These are phyloP conservation scores for Syncephalastrum contaminatum DNA, from an alignment of 371 early-diverging fungal genomes.

Conservation along the genomic window DNA sequence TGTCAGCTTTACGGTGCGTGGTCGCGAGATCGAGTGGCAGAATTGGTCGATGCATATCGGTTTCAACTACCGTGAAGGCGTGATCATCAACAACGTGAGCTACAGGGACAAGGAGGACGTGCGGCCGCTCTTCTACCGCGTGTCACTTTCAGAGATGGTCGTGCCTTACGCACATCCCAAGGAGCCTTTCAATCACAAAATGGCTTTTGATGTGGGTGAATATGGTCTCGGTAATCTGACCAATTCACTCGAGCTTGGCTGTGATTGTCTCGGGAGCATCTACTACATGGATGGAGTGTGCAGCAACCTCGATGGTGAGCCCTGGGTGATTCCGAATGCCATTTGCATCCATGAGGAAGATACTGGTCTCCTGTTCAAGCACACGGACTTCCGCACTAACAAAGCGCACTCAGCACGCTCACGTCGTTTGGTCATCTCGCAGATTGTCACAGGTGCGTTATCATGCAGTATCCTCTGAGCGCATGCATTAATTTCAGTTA, in stretches of 20 bases:
- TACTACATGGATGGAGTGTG: slow-evolving; percentile 42
- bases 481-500: not conserved
- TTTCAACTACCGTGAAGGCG: slow-evolving; percentile 47
- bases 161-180: slow-evolving; percentile 47
- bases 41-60: slow-evolving; percentile 44
- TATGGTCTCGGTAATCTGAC: slow-evolving; percentile 40
- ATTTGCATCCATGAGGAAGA: slow-evolving; percentile 51
- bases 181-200: slow-evolving; percentile 31
- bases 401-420: slow-evolving; percentile 35
- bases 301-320: slow-evolving; percentile 33
- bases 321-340: slow-evolving; percentile 40
- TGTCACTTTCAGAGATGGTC: slow-evolving; percentile 43
- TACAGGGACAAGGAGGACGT: slow-evolving; percentile 37
- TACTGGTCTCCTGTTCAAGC: slow-evolving; percentile 40
- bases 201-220: slow-evolving; percentile 51
- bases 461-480: too few relatives aligned
- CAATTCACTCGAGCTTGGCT: slow-evolving; percentile 35
- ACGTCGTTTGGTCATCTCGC: slow-evolving; percentile 42
- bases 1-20: slow-evolving; percentile 40
- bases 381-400: slow-evolving; percentile 41
- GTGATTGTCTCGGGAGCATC: slow-evolving; percentile 48
- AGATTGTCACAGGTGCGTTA: slow-evolving; percentile 14
- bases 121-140: slow-evolving; percentile 38
- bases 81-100: slow-evolving; percentile 40
- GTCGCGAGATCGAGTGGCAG: slow-evolving; percentile 42